A percentile compares a stretch with the other conserved stretches of the same genome.
These are phyloP conservation scores for Talaromyces ruber DNA, from an alignment of 495 filamentous ascomycete species.

Conservation along the genomic window DNA sequence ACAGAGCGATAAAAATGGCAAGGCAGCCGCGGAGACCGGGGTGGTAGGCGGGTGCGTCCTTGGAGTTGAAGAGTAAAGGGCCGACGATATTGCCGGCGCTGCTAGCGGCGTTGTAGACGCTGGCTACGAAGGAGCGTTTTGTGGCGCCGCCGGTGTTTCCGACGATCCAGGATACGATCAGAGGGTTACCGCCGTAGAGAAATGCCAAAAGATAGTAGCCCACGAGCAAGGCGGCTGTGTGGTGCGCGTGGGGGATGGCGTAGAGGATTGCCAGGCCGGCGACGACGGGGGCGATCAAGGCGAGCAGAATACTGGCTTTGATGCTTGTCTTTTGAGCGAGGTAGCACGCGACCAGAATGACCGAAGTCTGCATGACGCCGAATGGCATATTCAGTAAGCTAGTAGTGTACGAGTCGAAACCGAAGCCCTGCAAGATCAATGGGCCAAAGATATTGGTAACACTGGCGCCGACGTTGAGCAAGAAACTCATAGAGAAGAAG, in stretches of 20 bases:
- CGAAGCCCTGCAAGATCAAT: conserved; percentile 51
- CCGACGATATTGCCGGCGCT: conserved; percentile 41
- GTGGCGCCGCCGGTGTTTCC: conserved; percentile 41
- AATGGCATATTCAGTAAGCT: conserved; percentile 44
- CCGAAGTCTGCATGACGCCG: conserved; percentile 33
- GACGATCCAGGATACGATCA: conserved; percentile 43
- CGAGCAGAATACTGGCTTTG: conserved; percentile 41
- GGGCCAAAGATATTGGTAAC: conserved; percentile 54
- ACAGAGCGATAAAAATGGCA: conserved; percentile 46
- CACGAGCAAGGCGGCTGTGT: conserved; percentile 35
- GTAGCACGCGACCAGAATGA: conserved; percentile 34
- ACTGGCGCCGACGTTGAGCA: conserved; percentile 53
- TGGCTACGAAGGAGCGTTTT: conserved; percentile 48
- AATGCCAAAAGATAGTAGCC: conserved; percentile 58
- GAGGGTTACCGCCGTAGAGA: conserved; percentile 44
- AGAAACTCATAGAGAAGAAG: conserved; percentile 43
- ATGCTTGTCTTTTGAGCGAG: conserved; percentile 38
- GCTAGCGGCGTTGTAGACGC: conserved; percentile 33
- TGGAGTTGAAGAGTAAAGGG: conserved; percentile 33
- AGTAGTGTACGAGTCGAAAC: conserved; percentile 48
- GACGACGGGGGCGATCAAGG: conserved; percentile 46
- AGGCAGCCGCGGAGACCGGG: conserved; percentile 47
- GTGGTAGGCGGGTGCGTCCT: conserved; percentile 39
- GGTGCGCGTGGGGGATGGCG: conserved; percentile 31
- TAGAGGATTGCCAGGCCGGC: conserved; percentile 49